phyloP scores from a whole-genome alignment of 75 land plant species.

The Larix kaempferi region DNA sequence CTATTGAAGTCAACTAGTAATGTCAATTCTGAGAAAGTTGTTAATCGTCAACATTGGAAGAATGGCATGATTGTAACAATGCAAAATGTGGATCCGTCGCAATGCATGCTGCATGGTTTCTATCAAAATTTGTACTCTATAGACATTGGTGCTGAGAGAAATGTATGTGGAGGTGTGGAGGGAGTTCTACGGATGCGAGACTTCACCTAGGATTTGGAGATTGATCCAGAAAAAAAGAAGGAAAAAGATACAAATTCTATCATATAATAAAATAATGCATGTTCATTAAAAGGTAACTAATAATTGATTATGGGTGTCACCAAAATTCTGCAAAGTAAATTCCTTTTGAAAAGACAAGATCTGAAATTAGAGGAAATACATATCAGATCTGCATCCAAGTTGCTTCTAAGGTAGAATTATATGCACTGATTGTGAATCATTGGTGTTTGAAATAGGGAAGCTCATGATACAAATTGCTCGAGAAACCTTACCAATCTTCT shows the following conservation, averaged over 20 bases:
- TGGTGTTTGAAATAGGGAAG: constrained; percentile 68
- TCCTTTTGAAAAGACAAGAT: no score
- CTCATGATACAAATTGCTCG: constrained; percentile 93
- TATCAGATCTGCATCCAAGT: constrained; percentile 62
- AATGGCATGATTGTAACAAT: background rate
- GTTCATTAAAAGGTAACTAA: background rate
- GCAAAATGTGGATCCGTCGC: constrained; percentile 57
- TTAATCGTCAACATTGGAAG: background rate
- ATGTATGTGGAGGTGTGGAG: no score
- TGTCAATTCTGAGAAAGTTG: background rate
- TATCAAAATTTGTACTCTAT: constrained; percentile 55
- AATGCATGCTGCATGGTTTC: constrained; percentile 80
- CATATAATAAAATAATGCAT: no score
- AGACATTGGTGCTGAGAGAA: no score
- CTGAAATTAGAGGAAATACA: constrained; percentile 22
- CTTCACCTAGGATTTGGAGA: constrained; percentile 87
- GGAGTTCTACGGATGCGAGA: constrained; percentile 81
- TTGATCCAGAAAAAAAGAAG: constrained; percentile 14
- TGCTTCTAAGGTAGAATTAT: constrained; percentile 69
- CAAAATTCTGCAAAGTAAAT: no score
- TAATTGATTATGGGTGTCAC: background rate
- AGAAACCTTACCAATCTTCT: constrained; percentile 75
- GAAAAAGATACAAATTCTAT: background rate
- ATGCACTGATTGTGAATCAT: constrained; percentile 61
- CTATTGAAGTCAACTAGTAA: constrained; percentile 33